Percentiles rank a stretch among this genome's conserved stretches.
Conservation (phyloP, 148 eudicot species). For the Rhododendron williamsianum region DNA sequence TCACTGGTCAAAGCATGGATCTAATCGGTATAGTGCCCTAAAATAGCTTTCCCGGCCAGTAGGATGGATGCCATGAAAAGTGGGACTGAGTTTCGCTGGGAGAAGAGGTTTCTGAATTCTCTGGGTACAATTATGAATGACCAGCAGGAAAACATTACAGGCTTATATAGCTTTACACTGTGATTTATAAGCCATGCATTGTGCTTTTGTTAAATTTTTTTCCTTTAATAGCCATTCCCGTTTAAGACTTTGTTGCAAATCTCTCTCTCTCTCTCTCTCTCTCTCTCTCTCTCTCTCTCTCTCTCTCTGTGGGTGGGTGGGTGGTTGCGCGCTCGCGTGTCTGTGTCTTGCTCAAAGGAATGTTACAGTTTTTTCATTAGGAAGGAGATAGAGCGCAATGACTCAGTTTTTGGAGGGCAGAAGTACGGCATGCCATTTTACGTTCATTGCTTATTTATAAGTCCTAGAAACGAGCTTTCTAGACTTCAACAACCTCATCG, state of each 20-base stretch:
- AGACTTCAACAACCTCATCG: neutral
- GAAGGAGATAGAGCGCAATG: neutral
- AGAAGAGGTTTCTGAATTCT: neutral
- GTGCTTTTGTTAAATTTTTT: neutral
- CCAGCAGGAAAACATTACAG: neutral
- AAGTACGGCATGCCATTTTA: neutral
- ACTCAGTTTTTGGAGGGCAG: neutral
- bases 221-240: neutral
- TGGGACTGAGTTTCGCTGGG: neutral
- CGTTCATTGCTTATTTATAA: neutral
- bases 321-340: neutral
- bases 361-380: neutral
- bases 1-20: slow-evolving; percentile 43
- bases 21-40: slow-evolving; percentile 31
- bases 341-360: neutral
- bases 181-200: neutral
- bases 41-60: slow-evolving; percentile 18
- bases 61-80: neutral
- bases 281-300: slow-evolving; percentile 5
- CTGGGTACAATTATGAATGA: neutral
- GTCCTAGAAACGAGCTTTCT: neutral
- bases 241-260: neutral
- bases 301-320: neutral
- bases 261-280: slow-evolving; percentile 5
- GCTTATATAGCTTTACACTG: neutral